Percentiles rank a stretch among this genome's conserved stretches.
phyloP scores from a whole-genome alignment of 345 rosid genomes.

The Acer saccharum region DNA sequence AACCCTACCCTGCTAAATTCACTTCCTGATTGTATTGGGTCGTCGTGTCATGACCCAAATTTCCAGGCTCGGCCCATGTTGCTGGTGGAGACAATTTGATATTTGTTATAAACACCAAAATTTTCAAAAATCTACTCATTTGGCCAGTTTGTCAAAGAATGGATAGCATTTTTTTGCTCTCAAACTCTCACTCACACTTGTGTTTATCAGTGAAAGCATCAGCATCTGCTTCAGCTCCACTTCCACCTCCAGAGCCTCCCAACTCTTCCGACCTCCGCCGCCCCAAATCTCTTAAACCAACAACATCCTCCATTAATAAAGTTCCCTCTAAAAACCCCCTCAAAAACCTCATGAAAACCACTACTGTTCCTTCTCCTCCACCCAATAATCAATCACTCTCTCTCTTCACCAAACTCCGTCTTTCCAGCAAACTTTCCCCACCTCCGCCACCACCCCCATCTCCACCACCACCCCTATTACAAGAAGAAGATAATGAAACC shows the following conservation, averaged over 20 bases:
- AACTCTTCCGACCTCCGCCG: slow-evolving; percentile 54
- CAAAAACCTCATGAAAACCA: slow-evolving; percentile 34
- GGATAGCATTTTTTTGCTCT: slow-evolving; percentile 43
- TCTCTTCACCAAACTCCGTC: slow-evolving; percentile 68
- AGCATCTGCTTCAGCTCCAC: slow-evolving; percentile 23
- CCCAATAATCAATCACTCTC: slow-evolving; percentile 25
- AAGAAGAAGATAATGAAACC: slow-evolving; percentile 21
- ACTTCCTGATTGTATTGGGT: no score
- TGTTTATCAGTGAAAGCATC: slow-evolving; percentile 49
- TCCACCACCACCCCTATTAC: slow-evolving; percentile 13
- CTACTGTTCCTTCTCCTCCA: slow-evolving; percentile 28
- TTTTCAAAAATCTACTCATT: no score
- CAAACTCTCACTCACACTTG: slow-evolving; percentile 44
- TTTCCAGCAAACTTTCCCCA: slow-evolving; percentile 75
- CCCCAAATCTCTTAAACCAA: slow-evolving; percentile 45
- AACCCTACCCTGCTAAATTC: no score
- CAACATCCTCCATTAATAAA: slow-evolving; percentile 21
- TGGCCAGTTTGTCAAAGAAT: slow-evolving; percentile 6
- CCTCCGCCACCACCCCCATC: slow-evolving; percentile 52
- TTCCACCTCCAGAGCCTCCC: slow-evolving; percentile 36
- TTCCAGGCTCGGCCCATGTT: no score
- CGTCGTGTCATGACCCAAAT: no score
- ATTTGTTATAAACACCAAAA: no score
- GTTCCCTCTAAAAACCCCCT: slow-evolving; percentile 56
- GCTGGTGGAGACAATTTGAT: no score